Conservation (phyloP, 202 grass and related monocot species). For the Bolboschoenoplectus hybrid region DNA sequence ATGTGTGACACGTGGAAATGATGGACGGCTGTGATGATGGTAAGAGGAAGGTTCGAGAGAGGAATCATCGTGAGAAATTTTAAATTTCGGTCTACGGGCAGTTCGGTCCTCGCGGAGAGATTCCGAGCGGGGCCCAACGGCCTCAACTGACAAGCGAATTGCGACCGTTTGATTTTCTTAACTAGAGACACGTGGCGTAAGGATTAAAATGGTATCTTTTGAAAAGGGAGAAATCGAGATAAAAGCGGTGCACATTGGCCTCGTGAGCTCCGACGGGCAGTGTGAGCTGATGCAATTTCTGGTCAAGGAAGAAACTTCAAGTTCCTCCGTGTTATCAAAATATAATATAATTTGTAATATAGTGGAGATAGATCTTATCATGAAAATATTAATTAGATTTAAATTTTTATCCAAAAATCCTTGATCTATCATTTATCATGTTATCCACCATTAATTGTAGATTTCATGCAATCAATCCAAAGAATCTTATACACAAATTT, state of each 20-base stretch:
- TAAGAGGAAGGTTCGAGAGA: background rate
- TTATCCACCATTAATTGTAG: background rate
- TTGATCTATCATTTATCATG: background rate
- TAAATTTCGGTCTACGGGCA: background rate
- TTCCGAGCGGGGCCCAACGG: background rate
- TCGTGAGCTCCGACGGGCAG: background rate
- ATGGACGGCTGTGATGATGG: conserved; percentile 23
- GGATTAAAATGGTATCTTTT: background rate
- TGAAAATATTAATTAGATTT: conserved; percentile 1
- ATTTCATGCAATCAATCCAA: background rate
- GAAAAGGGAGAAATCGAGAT: conserved; percentile 12
- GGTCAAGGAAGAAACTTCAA: no score
- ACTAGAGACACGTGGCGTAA: background rate
- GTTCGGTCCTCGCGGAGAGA: background rate
- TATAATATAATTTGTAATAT: background rate
- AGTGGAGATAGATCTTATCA: background rate
- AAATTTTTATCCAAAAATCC: background rate
- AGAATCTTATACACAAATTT: background rate
- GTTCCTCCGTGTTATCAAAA: no score
- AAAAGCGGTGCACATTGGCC: background rate
- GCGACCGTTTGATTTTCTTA: background rate
- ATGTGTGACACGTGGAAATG: background rate
- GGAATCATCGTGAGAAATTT: background rate
- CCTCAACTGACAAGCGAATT: background rate
- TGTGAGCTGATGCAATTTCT: background rate